Percentiles rank a stretch among this genome's conserved stretches.
phyloP scores from a whole-genome alignment of 495 filamentous ascomycete species.

The Immersiella caudata region DNA sequence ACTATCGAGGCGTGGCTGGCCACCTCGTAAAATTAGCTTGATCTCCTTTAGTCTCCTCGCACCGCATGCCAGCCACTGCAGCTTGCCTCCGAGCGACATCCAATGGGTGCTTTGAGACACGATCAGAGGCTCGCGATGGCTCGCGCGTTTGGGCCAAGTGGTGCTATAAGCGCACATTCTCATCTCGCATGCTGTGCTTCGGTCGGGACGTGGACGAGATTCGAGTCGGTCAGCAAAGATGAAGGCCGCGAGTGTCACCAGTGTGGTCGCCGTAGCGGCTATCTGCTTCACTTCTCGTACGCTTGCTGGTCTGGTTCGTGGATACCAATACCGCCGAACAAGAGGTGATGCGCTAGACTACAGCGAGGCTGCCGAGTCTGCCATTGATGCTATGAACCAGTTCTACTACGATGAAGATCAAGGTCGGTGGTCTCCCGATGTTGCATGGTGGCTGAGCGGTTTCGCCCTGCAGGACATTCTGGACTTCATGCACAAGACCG shows the following conservation, averaged over 20 bases:
- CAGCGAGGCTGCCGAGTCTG: constrained; percentile 26
- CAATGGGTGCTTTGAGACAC: not conserved
- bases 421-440: constrained; percentile 40
- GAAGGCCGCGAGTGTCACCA: not conserved
- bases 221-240: not conserved
- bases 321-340: not conserved
- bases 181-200: not conserved
- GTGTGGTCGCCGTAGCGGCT: not conserved
- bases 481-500: constrained; percentile 44
- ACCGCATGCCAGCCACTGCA: not conserved
- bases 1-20: not conserved
- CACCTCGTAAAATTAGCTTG: not conserved
- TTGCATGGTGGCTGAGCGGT: constrained; percentile 48
- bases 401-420: constrained; percentile 37
- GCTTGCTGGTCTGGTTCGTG: not conserved
- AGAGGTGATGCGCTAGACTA: constrained; percentile 15
- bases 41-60: not conserved
- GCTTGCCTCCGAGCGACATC: not conserved
- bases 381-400: constrained; percentile 46
- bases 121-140: not conserved
- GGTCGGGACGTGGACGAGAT: not conserved
- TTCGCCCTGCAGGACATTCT: constrained; percentile 43
- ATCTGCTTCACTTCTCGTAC: not conserved
- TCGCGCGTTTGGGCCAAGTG: not conserved
- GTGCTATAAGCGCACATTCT: not conserved